These are phyloP conservation scores for Cladophialophora chaetospira DNA, from an alignment of 2,329 filamentous ascomycete genomes.

Conservation along the genomic window DNA sequence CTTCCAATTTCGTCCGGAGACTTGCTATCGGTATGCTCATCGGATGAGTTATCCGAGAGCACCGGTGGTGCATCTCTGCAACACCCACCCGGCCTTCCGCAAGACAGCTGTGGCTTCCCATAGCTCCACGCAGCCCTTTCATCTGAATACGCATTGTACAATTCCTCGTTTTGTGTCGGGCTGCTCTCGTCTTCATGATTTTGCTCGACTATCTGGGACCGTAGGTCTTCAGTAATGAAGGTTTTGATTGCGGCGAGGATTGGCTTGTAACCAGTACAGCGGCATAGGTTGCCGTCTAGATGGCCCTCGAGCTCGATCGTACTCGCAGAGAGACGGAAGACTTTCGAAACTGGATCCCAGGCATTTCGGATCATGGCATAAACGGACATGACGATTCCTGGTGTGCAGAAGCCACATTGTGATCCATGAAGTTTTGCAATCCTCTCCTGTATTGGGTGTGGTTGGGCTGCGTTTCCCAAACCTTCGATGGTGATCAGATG, in stretches of 20 bases:
- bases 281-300: constrained; percentile 93
- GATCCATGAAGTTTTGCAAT: constrained; percentile 90
- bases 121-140: no score
- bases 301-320: constrained; percentile 93
- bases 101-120: no score
- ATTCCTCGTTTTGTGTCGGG: constrained; percentile 67
- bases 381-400: constrained; percentile 95
- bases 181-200: constrained; percentile 42
- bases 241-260: constrained; percentile 93
- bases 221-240: constrained; percentile 71
- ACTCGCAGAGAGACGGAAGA: no score
- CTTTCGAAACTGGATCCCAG: constrained; percentile 66
- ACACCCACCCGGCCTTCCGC: no score
- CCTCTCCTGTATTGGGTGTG: constrained; percentile 87
- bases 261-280: constrained; percentile 92
- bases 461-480: constrained; percentile 82
- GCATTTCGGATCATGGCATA: constrained; percentile 85
- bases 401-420: constrained; percentile 94
- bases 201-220: constrained; percentile 66
- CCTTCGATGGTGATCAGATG: constrained; percentile 98
- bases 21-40: no score
- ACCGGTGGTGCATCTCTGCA: no score
- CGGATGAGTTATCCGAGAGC: no score
- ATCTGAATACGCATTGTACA: no score
- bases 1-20: no score